Evolutionary conservation across 495 filamentous ascomycete genomes (phyloP).

Genomic region (Hypoxylon intermedium): DNA sequence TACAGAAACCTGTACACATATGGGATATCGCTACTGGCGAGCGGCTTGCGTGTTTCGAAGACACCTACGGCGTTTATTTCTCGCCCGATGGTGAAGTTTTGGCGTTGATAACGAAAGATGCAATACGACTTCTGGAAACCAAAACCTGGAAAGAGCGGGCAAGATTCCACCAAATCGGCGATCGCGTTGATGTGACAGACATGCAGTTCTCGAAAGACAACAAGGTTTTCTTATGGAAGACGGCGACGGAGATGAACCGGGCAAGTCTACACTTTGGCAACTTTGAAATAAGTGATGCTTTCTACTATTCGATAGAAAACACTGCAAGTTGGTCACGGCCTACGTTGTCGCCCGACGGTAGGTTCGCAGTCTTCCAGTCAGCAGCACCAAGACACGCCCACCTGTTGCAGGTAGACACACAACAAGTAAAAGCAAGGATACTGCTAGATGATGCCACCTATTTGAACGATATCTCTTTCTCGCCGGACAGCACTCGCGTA

Average conservation of each 20-base stretch:
- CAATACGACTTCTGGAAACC: constrained; percentile 4
- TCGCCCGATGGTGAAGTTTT: not conserved
- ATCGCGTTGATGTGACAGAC: not conserved
- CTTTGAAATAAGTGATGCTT: no score
- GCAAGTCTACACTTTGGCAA: not conserved
- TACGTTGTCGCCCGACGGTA: not conserved
- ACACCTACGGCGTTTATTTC: not conserved
- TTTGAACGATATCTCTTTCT: not conserved
- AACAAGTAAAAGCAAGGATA: not conserved
- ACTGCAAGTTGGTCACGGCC: no score
- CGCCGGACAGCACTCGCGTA: not conserved
- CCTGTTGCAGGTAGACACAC: not conserved
- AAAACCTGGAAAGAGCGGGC: not conserved
- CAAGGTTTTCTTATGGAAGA: constrained; percentile 1
- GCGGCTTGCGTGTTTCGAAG: not conserved
- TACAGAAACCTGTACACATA: not conserved
- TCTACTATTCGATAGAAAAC: no score
- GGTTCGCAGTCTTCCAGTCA: not conserved
- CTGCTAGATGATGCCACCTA: not conserved
- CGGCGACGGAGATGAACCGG: not conserved
- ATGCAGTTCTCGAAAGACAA: constrained; percentile 2
- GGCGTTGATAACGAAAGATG: not conserved
- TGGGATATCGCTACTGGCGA: constrained; percentile 3
- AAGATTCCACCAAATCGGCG: not conserved
- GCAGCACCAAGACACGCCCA: not conserved